Conservation (phyloP, 495 filamentous ascomycete genomes). For the Entonaema liquescens region DNA sequence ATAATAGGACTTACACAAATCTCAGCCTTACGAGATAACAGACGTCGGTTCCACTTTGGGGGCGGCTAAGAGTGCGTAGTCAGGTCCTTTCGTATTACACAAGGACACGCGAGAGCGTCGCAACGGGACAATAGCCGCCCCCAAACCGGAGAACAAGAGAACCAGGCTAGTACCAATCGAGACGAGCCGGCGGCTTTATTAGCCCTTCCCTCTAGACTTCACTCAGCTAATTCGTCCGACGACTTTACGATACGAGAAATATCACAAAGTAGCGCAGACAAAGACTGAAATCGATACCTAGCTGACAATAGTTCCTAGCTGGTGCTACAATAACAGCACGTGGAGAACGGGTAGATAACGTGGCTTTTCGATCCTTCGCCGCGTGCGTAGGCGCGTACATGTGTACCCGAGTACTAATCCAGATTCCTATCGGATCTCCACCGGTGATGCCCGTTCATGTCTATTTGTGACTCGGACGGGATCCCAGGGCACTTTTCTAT, state of each 20-base stretch:
- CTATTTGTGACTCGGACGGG: neutral
- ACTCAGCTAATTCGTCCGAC: neutral
- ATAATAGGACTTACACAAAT: conserved; percentile 17
- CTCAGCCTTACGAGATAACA: conserved; percentile 38
- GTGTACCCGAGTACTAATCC: neutral
- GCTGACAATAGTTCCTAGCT: neutral
- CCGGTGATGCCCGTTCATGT: neutral
- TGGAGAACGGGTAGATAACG: neutral
- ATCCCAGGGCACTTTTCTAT: neutral
- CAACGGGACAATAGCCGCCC: conserved; percentile 23
- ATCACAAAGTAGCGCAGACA: neutral
- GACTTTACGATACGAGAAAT: neutral
- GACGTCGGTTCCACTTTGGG: conserved; percentile 37
- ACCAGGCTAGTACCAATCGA: conserved; percentile 25
- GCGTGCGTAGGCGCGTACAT: neutral
- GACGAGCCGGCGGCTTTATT: conserved; percentile 1
- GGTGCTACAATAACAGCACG: neutral
- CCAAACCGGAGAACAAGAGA: conserved; percentile 35
- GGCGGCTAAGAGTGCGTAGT: conserved; percentile 14
- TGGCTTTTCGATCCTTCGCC: conserved; percentile 1
- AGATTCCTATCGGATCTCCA: neutral
- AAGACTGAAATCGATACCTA: neutral
- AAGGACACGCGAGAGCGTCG: conserved; percentile 1
- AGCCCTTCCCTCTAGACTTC: neutral
- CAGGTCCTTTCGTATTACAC: conserved; percentile 4